A percentile compares a stretch with the other conserved stretches of the same genome.
Conservation (phyloP, 805 yeast species). For the Barnettozyma sucrosica region DNA sequence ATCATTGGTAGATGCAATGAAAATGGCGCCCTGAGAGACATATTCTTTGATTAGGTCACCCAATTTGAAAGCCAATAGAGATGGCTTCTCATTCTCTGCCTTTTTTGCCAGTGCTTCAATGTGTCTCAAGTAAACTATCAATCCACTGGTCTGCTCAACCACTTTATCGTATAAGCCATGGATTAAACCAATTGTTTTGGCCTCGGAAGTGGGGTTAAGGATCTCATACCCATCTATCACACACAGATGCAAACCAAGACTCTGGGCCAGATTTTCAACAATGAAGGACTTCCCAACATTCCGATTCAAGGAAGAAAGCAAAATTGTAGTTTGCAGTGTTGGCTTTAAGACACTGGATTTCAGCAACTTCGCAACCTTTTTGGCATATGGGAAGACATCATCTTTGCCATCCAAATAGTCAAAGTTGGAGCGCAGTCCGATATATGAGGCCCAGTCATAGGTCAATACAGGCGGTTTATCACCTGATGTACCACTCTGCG, state of each 20-base stretch:
- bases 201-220: conserved; percentile 62
- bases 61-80: conserved; percentile 41
- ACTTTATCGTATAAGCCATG: conserved; percentile 70
- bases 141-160: conserved; percentile 37
- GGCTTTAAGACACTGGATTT: conserved; percentile 39
- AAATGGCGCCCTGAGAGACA: conserved; percentile 36
- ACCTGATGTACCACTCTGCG: conserved; percentile 52
- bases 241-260: conserved; percentile 59
- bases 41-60: conserved; percentile 53
- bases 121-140: conserved; percentile 61
- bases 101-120: conserved; percentile 69
- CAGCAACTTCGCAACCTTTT: conserved; percentile 46
- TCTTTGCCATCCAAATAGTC: conserved; percentile 26
- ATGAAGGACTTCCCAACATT: conserved; percentile 76
- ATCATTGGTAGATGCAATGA: conserved; percentile 66
- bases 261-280: conserved; percentile 46
- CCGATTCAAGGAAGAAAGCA: conserved; percentile 63
- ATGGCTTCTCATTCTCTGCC: conserved; percentile 42
- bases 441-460: conserved; percentile 42
- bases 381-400: conserved; percentile 41
- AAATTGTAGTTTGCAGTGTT: conserved; percentile 53
- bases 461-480: conserved; percentile 28
- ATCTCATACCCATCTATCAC: conserved; percentile 67
- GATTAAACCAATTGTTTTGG: conserved; percentile 72
- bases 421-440: conserved; percentile 38